Conservation (phyloP, 2,329 filamentous ascomycete species). For the Colletotrichum chlorophyti region DNA sequence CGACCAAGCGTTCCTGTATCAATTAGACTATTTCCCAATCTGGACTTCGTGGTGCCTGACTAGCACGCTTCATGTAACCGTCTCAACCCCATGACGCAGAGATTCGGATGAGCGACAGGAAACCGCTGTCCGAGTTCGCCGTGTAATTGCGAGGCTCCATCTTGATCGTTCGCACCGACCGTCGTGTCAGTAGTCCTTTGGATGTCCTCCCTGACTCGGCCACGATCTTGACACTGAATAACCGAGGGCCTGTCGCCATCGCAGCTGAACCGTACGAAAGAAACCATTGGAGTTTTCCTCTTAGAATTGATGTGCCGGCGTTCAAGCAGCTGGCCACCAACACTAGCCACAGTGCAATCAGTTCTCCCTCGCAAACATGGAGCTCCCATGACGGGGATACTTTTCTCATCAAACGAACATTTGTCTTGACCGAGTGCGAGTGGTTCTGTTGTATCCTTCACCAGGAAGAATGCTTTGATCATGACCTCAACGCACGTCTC, state of each 20-base stretch:
- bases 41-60: conserved; percentile 8
- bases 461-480: conserved; percentile 19
- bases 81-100: neutral
- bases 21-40: conserved; percentile 18
- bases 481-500: conserved; percentile 25
- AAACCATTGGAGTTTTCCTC: too few relatives aligned
- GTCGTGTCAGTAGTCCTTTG: neutral
- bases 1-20: conserved; percentile 18
- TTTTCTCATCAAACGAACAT: too few relatives aligned
- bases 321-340: too few relatives aligned
- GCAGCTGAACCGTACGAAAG: too few relatives aligned
- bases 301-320: too few relatives aligned
- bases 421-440: neutral
- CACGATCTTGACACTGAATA: too few relatives aligned
- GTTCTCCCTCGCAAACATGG: too few relatives aligned
- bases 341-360: too few relatives aligned
- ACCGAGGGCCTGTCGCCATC: neutral
- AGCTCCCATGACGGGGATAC: too few relatives aligned
- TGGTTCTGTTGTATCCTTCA: neutral
- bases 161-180: neutral
- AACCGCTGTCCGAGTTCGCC: neutral
- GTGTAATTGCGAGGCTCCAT: conserved; percentile 12
- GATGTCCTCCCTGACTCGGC: neutral
- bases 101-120: conserved; percentile 10
- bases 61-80: conserved; percentile 6